Conservation (phyloP, 148 eudicot genomes). For the Vaccinium corymbosum region DNA sequence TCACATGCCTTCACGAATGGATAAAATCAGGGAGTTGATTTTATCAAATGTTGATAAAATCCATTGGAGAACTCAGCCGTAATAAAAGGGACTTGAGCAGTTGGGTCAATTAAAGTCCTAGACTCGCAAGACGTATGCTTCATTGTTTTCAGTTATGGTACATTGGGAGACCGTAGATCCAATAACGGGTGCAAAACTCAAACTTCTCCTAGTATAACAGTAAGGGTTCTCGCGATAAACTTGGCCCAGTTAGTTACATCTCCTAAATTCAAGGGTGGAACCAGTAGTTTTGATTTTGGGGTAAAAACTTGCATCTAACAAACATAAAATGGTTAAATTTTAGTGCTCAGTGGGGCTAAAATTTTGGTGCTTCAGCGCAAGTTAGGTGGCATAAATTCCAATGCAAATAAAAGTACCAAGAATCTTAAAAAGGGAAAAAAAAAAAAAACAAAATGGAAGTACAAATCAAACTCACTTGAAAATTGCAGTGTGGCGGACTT, state of each 20-base stretch:
- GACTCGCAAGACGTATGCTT: neutral
- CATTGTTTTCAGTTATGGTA: neutral
- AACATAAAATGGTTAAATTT: neutral
- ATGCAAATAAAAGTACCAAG: neutral
- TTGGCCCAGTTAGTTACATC: neutral
- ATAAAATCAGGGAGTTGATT: too few relatives aligned
- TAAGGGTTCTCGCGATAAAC: neutral
- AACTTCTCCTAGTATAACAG: neutral
- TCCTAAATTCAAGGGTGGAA: neutral
- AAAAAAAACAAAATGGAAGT: neutral
- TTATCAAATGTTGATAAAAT: too few relatives aligned
- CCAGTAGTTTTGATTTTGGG: neutral
- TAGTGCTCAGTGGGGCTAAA: neutral
- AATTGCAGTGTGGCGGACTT: slow-evolving; percentile 37
- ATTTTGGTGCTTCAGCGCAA: neutral
- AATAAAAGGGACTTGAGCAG: neutral
- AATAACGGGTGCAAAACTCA: neutral
- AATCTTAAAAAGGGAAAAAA: neutral
- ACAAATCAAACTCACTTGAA: slow-evolving; percentile 47
- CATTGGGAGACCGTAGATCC: neutral
- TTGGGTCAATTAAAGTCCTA: neutral
- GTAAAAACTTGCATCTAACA: neutral
- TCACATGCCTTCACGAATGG: too few relatives aligned
- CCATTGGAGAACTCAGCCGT: too few relatives aligned
- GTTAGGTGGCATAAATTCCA: neutral